Conservation (phyloP, 352 stramenopile species). For the Globisporangium orthogonon region DNA sequence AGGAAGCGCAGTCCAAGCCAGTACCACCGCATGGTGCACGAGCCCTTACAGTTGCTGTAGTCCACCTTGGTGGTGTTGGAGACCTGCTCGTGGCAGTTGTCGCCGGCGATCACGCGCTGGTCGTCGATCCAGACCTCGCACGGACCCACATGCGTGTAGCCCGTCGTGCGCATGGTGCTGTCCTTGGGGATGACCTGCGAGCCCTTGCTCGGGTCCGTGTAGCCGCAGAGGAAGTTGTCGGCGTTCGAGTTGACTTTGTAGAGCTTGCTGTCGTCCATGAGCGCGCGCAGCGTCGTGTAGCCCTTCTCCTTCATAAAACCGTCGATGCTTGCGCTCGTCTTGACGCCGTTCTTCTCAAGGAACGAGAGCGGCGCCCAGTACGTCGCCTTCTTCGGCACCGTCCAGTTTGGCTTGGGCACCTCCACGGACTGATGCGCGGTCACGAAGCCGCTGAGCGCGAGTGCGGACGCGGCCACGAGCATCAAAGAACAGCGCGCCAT, state of each 20-base stretch:
- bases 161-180: constrained; percentile 32
- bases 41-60: constrained; percentile 38
- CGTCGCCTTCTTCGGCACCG: constrained; percentile 12
- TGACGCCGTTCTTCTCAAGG: constrained; percentile 24
- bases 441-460: constrained; percentile 2
- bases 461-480: background rate
- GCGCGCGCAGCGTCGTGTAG: constrained; percentile 14
- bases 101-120: constrained; percentile 25
- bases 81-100: constrained; percentile 34
- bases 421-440: constrained; percentile 11
- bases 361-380: constrained; percentile 20
- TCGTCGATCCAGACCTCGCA: constrained; percentile 58
- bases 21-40: constrained; percentile 43
- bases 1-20: constrained; percentile 50
- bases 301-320: constrained; percentile 12
- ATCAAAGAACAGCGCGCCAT: background rate
- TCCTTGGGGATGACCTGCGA: constrained; percentile 12
- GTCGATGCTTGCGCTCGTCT: constrained; percentile 12
- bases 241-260: constrained; percentile 15
- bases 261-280: constrained; percentile 16
- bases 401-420: constrained; percentile 13
- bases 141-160: constrained; percentile 52
- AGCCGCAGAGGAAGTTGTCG: constrained; percentile 14
- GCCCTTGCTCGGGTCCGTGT: constrained; percentile 10
- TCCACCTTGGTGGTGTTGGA: constrained; percentile 24